Conservation (phyloP, 2,329 filamentous ascomycete species). For the Cadophora sp. region DNA sequence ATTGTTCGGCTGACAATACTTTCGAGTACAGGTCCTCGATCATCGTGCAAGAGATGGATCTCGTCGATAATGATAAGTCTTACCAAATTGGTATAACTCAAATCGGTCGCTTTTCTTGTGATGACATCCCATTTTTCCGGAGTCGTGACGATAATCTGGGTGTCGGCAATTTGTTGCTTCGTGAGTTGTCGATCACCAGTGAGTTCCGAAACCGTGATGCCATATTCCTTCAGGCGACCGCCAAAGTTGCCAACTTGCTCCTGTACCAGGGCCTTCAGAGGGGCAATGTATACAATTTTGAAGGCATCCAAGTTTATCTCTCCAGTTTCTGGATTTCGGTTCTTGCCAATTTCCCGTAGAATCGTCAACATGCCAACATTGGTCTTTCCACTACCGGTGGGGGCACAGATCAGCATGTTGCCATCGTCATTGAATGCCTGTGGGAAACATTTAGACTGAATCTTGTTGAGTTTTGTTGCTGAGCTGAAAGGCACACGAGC, state of each 20-base stretch:
- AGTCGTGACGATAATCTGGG: slow-evolving; percentile 97
- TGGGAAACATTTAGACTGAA: slow-evolving; percentile 92
- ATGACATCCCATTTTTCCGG: slow-evolving; percentile 99
- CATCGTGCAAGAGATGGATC: slow-evolving; percentile 96
- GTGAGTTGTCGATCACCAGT: slow-evolving; percentile 98
- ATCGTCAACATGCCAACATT: slow-evolving; percentile 99
- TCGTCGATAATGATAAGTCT: slow-evolving; percentile 96
- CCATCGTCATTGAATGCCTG: slow-evolving; percentile 92
- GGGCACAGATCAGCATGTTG: slow-evolving; percentile 97
- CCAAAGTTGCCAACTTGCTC: slow-evolving; percentile 99
- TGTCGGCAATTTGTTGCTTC: slow-evolving; percentile 97
- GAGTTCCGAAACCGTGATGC: slow-evolving; percentile 91
- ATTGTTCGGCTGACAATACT: slow-evolving; percentile 97
- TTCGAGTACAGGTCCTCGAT: slow-evolving; percentile 94
- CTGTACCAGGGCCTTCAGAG: slow-evolving; percentile 92
- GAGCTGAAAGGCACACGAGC: slow-evolving; percentile 84
- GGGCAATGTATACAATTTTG: slow-evolving; percentile 98
- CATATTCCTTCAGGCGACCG: slow-evolving; percentile 86
- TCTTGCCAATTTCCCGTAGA: slow-evolving; percentile 94
- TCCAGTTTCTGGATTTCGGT: slow-evolving; percentile 87
- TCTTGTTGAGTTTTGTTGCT: slow-evolving; percentile 88
- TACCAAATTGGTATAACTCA: slow-evolving; percentile 97
- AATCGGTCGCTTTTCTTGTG: slow-evolving; percentile 94
- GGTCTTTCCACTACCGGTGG: slow-evolving; percentile 96
- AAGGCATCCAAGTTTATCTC: slow-evolving; percentile 95